Base-by-base conservation (phyloP, 164 flowering plant species). In the Berberis vulgaris region DNA sequence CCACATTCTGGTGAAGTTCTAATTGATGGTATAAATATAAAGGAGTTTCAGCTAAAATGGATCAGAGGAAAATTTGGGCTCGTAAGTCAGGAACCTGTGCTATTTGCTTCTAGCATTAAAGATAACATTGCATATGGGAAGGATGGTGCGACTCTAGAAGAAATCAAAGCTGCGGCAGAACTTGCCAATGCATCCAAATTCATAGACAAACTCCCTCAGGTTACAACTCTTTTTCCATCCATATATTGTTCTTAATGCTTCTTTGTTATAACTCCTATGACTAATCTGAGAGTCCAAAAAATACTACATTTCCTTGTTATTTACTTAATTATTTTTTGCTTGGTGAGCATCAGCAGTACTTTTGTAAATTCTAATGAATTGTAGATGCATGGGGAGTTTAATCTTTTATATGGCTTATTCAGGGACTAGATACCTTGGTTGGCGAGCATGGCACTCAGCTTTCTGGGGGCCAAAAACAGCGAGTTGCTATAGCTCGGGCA, bases 381-480 rank as follows among this genome's bases (percentile, higher is more conserved):
- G 5, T 8, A 46, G 49, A 4, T 46, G 49, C 49, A 26, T 26
- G 26, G 26, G 26, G 26, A 26, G 26, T 26, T 26, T 26, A 26
- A 26, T 26, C 26, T 26, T 26, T 26, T 26, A 26, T 5, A 57
- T 43, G 9, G 7, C 26, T 26, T 26, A 26, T 41, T 72, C 78
- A 86, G 86, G 94, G 96, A 1, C 87, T 86, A 49, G 87, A 91
- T 3, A 86, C 93, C 1, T 6, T 76, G 59, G 96, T 91, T 4
- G 97, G 97, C 52, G 96, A 91, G 71, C 62, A 92, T 66, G 97
- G 96, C 45, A 74, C 80, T 43, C 97, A 91, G 57, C 60, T 91
- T 12, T 91, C 96, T 60, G 97, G 55, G 83, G 89, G 41, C 82
- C 97, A 45, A 47, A 69, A 69, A 58, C 71, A 69, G 66, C 57